Evolutionary conservation across 371 early-diverging fungal genomes (phyloP).

Genomic region (Mucor indicus): DNA sequence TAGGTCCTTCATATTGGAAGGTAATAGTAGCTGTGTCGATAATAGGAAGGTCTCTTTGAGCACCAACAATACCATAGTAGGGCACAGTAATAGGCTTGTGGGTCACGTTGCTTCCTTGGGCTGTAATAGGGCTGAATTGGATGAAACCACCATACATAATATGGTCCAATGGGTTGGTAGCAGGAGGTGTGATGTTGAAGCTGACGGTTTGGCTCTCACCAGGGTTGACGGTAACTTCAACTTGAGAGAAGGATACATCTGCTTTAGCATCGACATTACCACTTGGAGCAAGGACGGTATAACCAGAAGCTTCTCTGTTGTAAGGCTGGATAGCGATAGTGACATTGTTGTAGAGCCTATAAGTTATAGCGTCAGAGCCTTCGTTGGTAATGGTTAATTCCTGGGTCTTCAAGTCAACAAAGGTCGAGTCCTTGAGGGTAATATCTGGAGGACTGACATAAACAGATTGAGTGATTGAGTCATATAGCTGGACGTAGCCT

Average conservation of each 20-base stretch:
- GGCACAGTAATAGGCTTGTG: slow-evolving; percentile 34
- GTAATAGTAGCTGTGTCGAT: too few species aligned
- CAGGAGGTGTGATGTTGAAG: slow-evolving; percentile 38
- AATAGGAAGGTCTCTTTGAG: slow-evolving; percentile 25
- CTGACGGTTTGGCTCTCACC: slow-evolving; percentile 39
- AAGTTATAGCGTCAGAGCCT: slow-evolving; percentile 44
- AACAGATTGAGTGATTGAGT: slow-evolving; percentile 50
- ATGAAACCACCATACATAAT: slow-evolving; percentile 31
- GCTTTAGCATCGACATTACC: slow-evolving; percentile 21
- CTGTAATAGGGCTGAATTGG: slow-evolving; percentile 12
- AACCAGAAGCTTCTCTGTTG: slow-evolving; percentile 9
- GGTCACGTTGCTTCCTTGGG: too few species aligned
- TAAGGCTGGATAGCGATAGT: slow-evolving; percentile 32
- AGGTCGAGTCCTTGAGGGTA: slow-evolving; percentile 61
- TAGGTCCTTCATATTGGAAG: too few species aligned
- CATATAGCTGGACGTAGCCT: slow-evolving; percentile 64
- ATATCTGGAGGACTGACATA: slow-evolving; percentile 54
- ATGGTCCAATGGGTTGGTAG: slow-evolving; percentile 16
- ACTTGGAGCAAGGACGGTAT: slow-evolving; percentile 19
- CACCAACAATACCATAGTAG: slow-evolving; percentile 50
- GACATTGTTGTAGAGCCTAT: slow-evolving; percentile 33
- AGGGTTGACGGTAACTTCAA: slow-evolving; percentile 60
- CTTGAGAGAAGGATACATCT: slow-evolving; percentile 62
- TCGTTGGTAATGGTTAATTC: slow-evolving; percentile 51
- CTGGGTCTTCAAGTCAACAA: slow-evolving; percentile 21